phyloP scores from a whole-genome alignment of 192 early-diverging fungal genomes.

The Pilaira anomala region DNA sequence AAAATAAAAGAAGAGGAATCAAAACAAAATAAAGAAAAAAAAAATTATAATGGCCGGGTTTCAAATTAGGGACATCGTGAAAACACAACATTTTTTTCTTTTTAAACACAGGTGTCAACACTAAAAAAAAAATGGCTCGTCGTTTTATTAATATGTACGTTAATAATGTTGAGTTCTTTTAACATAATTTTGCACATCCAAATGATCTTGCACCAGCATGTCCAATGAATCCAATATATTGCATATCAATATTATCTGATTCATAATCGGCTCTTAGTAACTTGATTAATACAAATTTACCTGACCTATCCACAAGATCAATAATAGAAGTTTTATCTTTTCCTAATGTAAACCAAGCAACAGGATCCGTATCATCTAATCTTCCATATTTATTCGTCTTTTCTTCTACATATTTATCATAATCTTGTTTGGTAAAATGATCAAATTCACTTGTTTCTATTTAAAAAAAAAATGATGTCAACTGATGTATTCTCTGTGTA shows the following conservation, averaged over 20 bases:
- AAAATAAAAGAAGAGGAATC: constrained; percentile 5
- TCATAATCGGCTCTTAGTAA: constrained; percentile 38
- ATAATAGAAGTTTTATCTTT: constrained; percentile 16
- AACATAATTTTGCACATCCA: constrained; percentile 1
- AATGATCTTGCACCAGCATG: constrained; percentile 30
- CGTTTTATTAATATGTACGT: neutral
- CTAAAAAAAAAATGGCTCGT: no score
- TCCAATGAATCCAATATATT: constrained; percentile 53
- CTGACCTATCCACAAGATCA: constrained; percentile 33
- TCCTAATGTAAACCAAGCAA: constrained; percentile 33
- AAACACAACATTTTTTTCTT: neutral
- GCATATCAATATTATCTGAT: constrained; percentile 54
- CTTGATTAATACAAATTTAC: constrained; percentile 51
- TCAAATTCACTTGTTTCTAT: constrained; percentile 36
- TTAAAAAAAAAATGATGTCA: neutral
- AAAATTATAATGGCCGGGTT: neutral
- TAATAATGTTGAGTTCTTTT: neutral
- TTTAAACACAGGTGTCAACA: neutral
- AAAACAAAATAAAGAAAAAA: neutral
- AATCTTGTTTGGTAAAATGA: constrained; percentile 33
- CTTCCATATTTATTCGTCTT: neutral
- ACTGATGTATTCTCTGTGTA: no score
- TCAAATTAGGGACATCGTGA: neutral
- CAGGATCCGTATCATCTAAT: constrained; percentile 25
- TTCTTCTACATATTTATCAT: constrained; percentile 10